Percentiles rank a stretch among this genome's conserved stretches.
Evolutionary conservation across 768 basidiomycete genomes (phyloP).

Genomic region (Sistotremastrum suecicum): DNA sequence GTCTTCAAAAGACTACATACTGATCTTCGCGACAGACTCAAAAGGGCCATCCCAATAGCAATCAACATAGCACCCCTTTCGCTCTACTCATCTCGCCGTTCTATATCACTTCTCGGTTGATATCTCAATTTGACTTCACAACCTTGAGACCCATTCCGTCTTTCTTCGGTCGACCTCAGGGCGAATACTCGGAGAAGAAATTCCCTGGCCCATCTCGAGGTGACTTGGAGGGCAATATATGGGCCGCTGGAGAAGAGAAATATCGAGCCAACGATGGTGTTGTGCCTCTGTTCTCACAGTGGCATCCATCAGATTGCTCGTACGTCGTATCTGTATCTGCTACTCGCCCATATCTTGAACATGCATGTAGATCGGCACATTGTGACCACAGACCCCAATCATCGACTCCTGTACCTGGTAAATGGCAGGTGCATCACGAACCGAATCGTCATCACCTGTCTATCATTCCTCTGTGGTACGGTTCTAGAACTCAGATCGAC

Average conservation of each 20-base stretch:
- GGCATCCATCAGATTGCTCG: conserved; percentile 34
- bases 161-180: conserved; percentile 9
- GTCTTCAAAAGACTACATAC: neutral
- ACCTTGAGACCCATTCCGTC: conserved; percentile 21
- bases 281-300: conserved; percentile 36
- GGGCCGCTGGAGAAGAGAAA: conserved; percentile 10
- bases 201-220: neutral
- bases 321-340: conserved; percentile 8
- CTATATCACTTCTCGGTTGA: conserved; percentile 16
- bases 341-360: conserved; percentile 2
- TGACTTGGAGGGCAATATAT: conserved; percentile 1
- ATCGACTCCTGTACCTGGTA: conserved; percentile 16
- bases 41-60: neutral
- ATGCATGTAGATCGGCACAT: conserved; percentile 2
- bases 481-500: conserved; percentile 18
- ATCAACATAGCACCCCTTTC: neutral
- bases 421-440: conserved; percentile 27
- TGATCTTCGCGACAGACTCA: neutral
- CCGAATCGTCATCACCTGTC: conserved; percentile 25
- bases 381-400: neutral
- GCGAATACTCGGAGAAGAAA: too few species aligned
- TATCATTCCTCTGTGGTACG: conserved; percentile 25
- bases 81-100: conserved; percentile 8
- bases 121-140: conserved; percentile 26
- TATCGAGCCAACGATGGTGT: conserved; percentile 34